These are phyloP conservation scores for Auxenochlorella pyrenoidosa DNA, from an alignment of 139 green algal genomes.

Conservation along the genomic window DNA sequence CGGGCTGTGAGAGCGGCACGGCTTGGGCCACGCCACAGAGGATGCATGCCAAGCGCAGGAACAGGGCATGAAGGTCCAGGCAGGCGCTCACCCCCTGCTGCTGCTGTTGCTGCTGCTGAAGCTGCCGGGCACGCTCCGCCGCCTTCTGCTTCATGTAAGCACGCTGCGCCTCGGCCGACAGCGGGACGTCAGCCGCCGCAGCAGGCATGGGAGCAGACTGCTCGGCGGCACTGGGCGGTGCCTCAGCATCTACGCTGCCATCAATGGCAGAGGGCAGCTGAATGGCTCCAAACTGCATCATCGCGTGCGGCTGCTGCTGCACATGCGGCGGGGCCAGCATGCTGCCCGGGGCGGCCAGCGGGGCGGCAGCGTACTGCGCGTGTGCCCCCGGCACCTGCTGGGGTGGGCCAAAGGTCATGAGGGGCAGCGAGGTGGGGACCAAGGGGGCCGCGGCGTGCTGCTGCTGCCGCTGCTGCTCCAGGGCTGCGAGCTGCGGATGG, in stretches of 20 bases:
- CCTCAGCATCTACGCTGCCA: constrained; percentile 39
- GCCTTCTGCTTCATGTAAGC: constrained; percentile 36
- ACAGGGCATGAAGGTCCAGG: neutral
- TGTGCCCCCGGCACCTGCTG: neutral
- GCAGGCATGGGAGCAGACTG: neutral
- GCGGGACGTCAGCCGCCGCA: neutral
- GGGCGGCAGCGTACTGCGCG: too few species aligned
- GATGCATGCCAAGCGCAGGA: neutral
- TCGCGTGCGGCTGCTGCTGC: neutral
- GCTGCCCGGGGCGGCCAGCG: too few species aligned
- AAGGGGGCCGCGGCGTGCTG: neutral
- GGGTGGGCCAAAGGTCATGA: constrained; percentile 32
- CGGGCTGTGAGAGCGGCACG: too few species aligned
- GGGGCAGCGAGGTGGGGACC: constrained; percentile 16
- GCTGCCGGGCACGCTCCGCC: constrained; percentile 10
- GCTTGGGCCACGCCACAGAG: neutral
- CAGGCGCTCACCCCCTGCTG: neutral
- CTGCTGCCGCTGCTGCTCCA: constrained; percentile 10
- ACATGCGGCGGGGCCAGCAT: neutral
- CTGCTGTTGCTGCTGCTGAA: constrained; percentile 32
- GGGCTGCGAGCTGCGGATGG: neutral
- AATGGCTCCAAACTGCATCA: constrained; percentile 23
- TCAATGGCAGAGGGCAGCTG: constrained; percentile 50
- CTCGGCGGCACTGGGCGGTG: neutral
- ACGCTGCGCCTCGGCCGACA: constrained; percentile 25